Evolutionary conservation across 2,329 filamentous ascomycete species (phyloP).

Genomic region (Fusarium denticulatum): DNA sequence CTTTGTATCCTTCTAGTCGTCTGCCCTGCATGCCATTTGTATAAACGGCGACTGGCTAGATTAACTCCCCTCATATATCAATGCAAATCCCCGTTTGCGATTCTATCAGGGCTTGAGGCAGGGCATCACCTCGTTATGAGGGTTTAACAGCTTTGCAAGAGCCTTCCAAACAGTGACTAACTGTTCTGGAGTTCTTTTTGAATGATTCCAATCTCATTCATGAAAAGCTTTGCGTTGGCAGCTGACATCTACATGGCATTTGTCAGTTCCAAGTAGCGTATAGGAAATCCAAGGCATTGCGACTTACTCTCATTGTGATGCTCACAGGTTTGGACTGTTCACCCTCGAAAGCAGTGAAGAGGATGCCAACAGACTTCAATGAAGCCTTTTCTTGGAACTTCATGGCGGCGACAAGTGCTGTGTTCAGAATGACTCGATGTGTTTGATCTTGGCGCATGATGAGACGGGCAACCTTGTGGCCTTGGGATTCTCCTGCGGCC

Average conservation of each 20-base stretch:
- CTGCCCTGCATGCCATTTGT: constrained; percentile 10
- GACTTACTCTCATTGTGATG: constrained; percentile 69
- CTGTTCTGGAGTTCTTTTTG: constrained; percentile 60
- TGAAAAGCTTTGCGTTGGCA: constrained; percentile 62
- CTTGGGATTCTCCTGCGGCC: constrained; percentile 39
- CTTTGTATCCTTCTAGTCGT: constrained; percentile 28
- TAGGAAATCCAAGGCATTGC: not conserved
- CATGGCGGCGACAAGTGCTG: constrained; percentile 80
- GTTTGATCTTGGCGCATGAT: constrained; percentile 93
- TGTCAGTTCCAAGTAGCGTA: constrained; percentile 9
- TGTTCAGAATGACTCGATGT: constrained; percentile 87
- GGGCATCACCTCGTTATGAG: constrained; percentile 18
- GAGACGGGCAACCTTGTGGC: constrained; percentile 71
- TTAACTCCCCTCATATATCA: constrained; percentile 14
- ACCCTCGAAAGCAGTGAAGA: constrained; percentile 72
- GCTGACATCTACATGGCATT: constrained; percentile 58
- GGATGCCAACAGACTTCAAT: constrained; percentile 74
- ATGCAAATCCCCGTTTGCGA: constrained; percentile 16
- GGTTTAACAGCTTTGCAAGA: constrained; percentile 12
- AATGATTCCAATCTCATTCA: constrained; percentile 60
- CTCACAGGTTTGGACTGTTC: constrained; percentile 64
- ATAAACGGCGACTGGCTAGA: constrained; percentile 11
- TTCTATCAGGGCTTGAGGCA: constrained; percentile 8
- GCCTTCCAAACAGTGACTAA: constrained; percentile 37
- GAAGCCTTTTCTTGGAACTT: constrained; percentile 80